A percentile compares a stretch with the other conserved stretches of the same genome.
Conservation (phyloP, 2,329 filamentous ascomycete genomes). For the Cordyceps tenuipes region DNA sequence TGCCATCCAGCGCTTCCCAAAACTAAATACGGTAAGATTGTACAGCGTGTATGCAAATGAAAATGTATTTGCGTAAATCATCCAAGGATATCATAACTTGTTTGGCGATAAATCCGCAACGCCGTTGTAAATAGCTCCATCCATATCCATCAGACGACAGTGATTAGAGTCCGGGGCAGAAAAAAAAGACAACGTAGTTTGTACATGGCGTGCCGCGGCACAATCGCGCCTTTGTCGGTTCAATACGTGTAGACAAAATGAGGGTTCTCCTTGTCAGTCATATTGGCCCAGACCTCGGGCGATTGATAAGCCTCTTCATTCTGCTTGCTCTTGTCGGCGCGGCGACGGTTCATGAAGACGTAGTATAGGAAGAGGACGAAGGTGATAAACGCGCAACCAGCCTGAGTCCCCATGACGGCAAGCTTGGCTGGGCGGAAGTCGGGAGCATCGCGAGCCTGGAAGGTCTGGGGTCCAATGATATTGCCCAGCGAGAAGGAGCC, state of each 20-base stretch:
- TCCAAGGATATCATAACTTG: not conserved
- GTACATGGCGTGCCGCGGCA: not conserved
- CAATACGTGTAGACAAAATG: constrained; percentile 45
- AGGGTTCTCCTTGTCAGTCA: constrained; percentile 51
- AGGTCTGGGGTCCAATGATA: constrained; percentile 50
- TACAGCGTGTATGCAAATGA: not conserved
- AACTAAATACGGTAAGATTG: not conserved
- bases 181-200: not conserved
- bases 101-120: not conserved
- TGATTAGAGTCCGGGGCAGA: too few species aligned
- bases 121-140: not conserved
- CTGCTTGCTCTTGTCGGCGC: constrained; percentile 22
- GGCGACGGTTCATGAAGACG: constrained; percentile 37
- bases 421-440: constrained; percentile 46
- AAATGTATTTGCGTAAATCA: not conserved
- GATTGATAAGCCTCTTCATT: constrained; percentile 33
- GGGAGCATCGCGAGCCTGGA: constrained; percentile 43
- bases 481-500: constrained; percentile 45
- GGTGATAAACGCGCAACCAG: constrained; percentile 33
- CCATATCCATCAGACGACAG: not conserved
- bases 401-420: constrained; percentile 44
- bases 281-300: constrained; percentile 36
- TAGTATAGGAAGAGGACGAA: constrained; percentile 42
- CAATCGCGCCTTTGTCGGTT: not conserved
- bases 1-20: not conserved